These are phyloP conservation scores for Tuber melanosporum DNA, from an alignment of 495 filamentous ascomycete species.

Conservation along the genomic window DNA sequence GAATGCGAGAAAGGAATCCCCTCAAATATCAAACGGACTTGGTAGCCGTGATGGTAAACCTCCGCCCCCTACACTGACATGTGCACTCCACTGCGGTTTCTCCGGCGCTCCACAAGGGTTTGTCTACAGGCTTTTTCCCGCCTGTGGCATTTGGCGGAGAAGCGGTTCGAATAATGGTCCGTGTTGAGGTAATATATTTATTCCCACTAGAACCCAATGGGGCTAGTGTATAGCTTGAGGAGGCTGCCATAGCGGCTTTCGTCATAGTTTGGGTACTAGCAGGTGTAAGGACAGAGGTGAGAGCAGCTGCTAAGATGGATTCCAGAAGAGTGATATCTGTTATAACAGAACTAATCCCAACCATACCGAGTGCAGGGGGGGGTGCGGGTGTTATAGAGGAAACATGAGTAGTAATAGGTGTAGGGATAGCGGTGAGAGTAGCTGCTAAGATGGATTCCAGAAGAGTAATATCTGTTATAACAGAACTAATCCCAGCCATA, in stretches of 20 bases:
- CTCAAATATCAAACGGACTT: background rate
- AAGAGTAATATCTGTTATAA: background rate
- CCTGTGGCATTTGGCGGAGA: background rate
- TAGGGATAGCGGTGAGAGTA: background rate
- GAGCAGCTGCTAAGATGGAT: background rate
- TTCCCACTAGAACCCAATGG: background rate
- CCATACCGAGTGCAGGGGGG: background rate
- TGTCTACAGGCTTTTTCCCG: background rate
- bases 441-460: background rate
- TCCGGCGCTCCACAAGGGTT: background rate
- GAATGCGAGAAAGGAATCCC: background rate
- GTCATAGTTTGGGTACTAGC: background rate
- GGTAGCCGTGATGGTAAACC: background rate
- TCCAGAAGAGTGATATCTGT: background rate
- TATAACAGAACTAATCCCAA: background rate
- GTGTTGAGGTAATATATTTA: background rate
- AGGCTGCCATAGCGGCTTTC: background rate
- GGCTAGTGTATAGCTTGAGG: background rate
- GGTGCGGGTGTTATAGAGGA: background rate
- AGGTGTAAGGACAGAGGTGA: background rate
- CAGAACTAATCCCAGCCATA: background rate
- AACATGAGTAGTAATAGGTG: background rate
- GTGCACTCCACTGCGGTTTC: background rate
- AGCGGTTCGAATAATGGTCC: background rate
- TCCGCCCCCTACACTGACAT: background rate